Evolutionary conservation across 208 protist genomes (phyloP), one percentile per base, ranked within the genome.

Genomic region (Leishmania tropica): DNA sequence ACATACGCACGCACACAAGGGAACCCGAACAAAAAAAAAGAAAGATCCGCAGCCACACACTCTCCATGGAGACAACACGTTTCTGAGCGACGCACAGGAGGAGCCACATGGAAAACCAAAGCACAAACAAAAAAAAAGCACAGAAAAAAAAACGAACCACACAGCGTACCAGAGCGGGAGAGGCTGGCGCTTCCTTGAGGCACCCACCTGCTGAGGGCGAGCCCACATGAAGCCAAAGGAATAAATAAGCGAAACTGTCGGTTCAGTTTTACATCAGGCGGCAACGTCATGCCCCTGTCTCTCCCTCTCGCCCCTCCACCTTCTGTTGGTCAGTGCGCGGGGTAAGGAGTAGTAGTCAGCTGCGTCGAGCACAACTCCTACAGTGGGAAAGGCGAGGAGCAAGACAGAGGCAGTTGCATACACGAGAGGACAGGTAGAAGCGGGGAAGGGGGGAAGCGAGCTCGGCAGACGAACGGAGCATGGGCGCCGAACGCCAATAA

Each of bases 101-200:
- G 35, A 82, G 65, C 10, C 24, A 70, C 70, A 73, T 21, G 78
- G 54, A 35, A 79, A 47, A 79, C 75, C 40, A 67, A 80, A 21
- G 53, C 24, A 47, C 47, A 75, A 65, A 67, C 17, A 67, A 54
- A 76, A 58, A 58, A 72, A 75, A 72, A 45, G 7, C 0, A 45
- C 3, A 0, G 5, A 45, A 45, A 45, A 45, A 8, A 76, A 77
- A 86, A 62, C 35, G 75, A 79, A 67, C 4, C 40, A 15, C 1
- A 76, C 19, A n/a, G 24, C 8, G 35, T 5, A 45, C 45, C 31
- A 62, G 73, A 62, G 73, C 15, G 31, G 31, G 7, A 58, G n/a
- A 60, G 31, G 28, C 40, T 13, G 42, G 24, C 24, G 70, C 45
- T 45, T 74, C 70, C 45, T 31, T 31, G 70, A 8, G 21, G 31